These are phyloP conservation scores for Zymoseptoria tritici DNA, from an alignment of 2,329 filamentous ascomycete species.

Conservation along the genomic window DNA sequence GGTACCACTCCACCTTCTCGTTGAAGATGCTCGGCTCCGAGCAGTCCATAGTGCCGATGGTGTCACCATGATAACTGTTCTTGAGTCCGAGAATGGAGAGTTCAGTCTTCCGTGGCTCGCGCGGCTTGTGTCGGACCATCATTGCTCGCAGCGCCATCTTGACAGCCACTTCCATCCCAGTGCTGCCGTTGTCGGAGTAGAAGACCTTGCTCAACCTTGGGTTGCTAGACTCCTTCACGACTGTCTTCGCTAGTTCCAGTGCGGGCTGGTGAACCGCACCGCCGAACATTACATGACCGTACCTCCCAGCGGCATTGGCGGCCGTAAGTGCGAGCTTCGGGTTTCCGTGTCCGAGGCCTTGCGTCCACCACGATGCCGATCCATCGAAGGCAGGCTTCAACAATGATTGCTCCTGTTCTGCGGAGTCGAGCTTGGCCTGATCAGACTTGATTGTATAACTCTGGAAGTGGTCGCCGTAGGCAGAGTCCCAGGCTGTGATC, in stretches of 20 bases:
- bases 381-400: constrained; percentile 68
- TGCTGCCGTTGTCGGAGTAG: constrained; percentile 78
- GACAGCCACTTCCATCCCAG: constrained; percentile 72
- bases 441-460: constrained; percentile 35
- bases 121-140: constrained; percentile 52
- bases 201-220: constrained; percentile 64
- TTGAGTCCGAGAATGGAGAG: constrained; percentile 67
- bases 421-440: constrained; percentile 20
- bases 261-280: constrained; percentile 73
- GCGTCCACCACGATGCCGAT: constrained; percentile 87
- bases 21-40: constrained; percentile 72
- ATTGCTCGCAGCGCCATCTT: constrained; percentile 76
- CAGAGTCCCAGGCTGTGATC: constrained; percentile 72
- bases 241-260: constrained; percentile 56
- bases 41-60: constrained; percentile 81
- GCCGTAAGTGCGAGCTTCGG: constrained; percentile 64
- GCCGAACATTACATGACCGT: constrained; percentile 85
- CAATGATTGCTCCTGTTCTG: constrained; percentile 28
- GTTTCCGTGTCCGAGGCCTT: constrained; percentile 75
- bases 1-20: constrained; percentile 79
- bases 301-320: constrained; percentile 73
- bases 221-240: constrained; percentile 56
- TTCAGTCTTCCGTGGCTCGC: constrained; percentile 39
- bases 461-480: constrained; percentile 72
- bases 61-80: constrained; percentile 81